Evolutionary conservation across 805 yeast genomes (phyloP), one percentile per base, ranked within the genome.

Genomic region (Yarrowia osloensis): DNA sequence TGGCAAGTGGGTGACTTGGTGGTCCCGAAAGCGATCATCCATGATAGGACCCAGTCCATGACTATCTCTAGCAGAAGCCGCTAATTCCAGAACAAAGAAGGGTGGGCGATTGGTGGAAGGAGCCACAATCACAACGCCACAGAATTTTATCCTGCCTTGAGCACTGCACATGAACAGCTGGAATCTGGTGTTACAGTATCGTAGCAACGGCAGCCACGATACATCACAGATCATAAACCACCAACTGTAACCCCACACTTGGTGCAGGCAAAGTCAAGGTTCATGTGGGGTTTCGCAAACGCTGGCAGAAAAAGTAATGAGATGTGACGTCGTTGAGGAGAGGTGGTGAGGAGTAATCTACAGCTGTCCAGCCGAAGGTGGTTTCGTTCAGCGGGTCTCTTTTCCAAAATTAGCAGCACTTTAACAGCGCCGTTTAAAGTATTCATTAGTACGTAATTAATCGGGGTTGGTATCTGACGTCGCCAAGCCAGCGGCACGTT

Each of bases 181-280:
- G 4, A 4, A 7, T 17, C 39, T 5, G 39, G 17, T 35, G 39
- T 17, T 15, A 35, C 39, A 28, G 8, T 8, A 28, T 8, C 7
- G 19, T 11, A 15, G 39, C 39, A 35, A 35, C 19, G 15, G 35
- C 3, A 31, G 35, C 35, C 15, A 31, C 11, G 11, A 13, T 13
- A 31, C 3, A 13, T 31, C n/a, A 31, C 35, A 31, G 35, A 9
- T 31, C 15, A 13, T 8, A 35, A 15, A 17, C 40, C 5, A 6
- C n/a, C 39, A 50, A 29, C 55, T 50, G 55, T 28, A 50, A 50
- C 57, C 57, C 57, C 57, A 50, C 57, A 50, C 40, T 31, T 50
- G 33, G n/a, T 19, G 22, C 33, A 26, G 52, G 19, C 15, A 19
- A 12, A 15, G 26, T 31, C 26, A 50, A 29, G 55, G 55, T 50